Percentiles rank a stretch among this genome's conserved stretches.
Evolutionary conservation across 2,329 filamentous ascomycete species (phyloP).

Genomic region (Cercospora sp.): DNA sequence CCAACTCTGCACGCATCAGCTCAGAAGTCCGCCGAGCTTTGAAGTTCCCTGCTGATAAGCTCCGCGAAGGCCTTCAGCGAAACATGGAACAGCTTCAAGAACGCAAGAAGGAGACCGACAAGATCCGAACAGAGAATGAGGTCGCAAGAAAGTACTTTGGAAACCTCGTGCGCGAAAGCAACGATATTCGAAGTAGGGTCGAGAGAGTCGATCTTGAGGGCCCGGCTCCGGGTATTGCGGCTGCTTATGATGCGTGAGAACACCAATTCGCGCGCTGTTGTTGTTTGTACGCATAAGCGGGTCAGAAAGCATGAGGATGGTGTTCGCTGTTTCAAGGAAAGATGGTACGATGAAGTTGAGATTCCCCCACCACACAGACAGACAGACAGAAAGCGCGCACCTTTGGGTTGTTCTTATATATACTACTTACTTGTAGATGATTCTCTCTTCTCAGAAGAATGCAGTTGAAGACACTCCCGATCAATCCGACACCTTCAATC

Average conservation of each 20-base stretch:
- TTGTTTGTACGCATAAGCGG: not conserved
- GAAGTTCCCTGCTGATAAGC: conserved; percentile 80
- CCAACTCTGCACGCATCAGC: conserved; percentile 81
- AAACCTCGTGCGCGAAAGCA: conserved; percentile 70
- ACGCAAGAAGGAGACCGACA: conserved; percentile 79
- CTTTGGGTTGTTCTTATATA: not conserved
- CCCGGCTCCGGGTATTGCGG: conserved; percentile 48
- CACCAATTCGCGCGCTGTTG: not conserved
- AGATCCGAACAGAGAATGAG: conserved; percentile 79
- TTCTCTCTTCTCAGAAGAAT: not conserved
- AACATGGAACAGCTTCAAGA: conserved; percentile 79
- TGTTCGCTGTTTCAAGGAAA: not conserved
- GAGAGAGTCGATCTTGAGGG: conserved; percentile 56
- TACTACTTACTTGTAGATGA: not conserved
- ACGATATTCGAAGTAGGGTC: conserved; percentile 52
- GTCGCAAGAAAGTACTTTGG: conserved; percentile 87
- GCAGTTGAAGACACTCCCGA: not conserved
- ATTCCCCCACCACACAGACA: not conserved
- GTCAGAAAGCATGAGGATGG: not conserved
- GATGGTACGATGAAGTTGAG: not conserved
- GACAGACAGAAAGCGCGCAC: not conserved
- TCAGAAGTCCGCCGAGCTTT: conserved; percentile 85
- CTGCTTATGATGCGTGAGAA: conserved; percentile 35
- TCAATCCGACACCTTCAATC: too few relatives aligned
- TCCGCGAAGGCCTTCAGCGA: conserved; percentile 79